Evolutionary conservation across 331 rosid species (phyloP).

Genomic region (Acacia concinna): DNA sequence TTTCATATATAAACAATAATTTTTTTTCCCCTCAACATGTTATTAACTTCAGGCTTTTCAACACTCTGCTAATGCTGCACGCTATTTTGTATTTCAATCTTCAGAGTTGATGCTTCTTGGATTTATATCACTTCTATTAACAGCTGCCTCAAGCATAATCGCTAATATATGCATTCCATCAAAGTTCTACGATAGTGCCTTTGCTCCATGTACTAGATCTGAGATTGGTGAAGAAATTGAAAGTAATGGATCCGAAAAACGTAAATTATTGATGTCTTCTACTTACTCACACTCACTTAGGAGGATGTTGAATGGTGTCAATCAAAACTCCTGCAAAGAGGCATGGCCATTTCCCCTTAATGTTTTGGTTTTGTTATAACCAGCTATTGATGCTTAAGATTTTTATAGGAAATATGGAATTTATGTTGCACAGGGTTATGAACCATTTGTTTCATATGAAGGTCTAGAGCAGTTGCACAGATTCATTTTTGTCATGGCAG

Average conservation of each 20-base stretch:
- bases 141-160: constrained; percentile 84
- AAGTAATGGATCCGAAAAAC: constrained; percentile 42
- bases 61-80: constrained; percentile 11
- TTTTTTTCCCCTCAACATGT: constrained; percentile 1
- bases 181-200: constrained; percentile 70
- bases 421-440: constrained; percentile 66
- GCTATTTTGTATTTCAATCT: constrained; percentile 30
- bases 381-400: constrained; percentile 24
- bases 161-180: constrained; percentile 89
- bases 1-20: constrained; percentile 18
- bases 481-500: constrained; percentile 93
- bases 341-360: constrained; percentile 38
- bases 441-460: constrained; percentile 85
- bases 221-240: constrained; percentile 68
- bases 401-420: constrained; percentile 26
- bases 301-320: constrained; percentile 54
- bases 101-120: constrained; percentile 97
- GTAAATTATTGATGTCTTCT: constrained; percentile 57
- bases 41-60: not conserved
- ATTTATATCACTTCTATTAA: constrained; percentile 88
- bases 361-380: constrained; percentile 23
- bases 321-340: constrained; percentile 65
- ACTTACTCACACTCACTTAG: constrained; percentile 48
- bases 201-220: constrained; percentile 75
- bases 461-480: constrained; percentile 99